Base-by-base conservation (phyloP, 192 early-diverging fungal species). In the Coemansia biformis region DNA sequence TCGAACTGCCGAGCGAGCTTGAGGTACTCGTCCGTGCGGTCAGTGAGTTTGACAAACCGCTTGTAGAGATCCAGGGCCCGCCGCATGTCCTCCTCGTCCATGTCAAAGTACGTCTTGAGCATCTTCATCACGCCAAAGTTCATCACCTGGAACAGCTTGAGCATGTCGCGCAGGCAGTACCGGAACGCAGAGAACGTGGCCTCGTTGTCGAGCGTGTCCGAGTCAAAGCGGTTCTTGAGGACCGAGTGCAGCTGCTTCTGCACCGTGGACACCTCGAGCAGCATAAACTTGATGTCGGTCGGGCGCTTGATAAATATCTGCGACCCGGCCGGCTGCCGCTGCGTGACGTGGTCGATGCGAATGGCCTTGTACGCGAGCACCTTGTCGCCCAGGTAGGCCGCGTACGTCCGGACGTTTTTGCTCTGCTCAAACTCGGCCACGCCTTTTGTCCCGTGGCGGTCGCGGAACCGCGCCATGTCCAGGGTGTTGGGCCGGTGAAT, bases 121-220 rank as follows among this genome's bases (percentile, higher is more conserved):
- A 78, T 75, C 46, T 75, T 78, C 56, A 78, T 78, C 33, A 78
- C 72, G 44, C 77, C 77, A 37, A 56, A 57, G 38, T 78, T 78
- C 72, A 75, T 71, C n/a, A 75, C 66, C 42, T 78, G 77, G 59
- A 75, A 78, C 31, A 78, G 60, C 45, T 70, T 75, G n/a, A 78
- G 59, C 59, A 74, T 57, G 46, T 78, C 77, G 8, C 72, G 66
- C 44, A 78, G 41, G 19, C 74, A 57, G 43, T 71, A 63, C 30
- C 72, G 63, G 37, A 78, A 75, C 1, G 71, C 71, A 4, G 66
- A 64, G 26, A 78, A 75, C 0, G 77, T 75, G 0, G 68, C 63
- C 30, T 78, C 77, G 48, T 78, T 78, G 43, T 78, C 67, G 12
- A 78, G 47, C 1, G 66, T 70, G 11, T 75, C 71, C 2, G 67